Percentiles rank a stretch among this genome's conserved stretches.
Evolutionary conservation across 768 basidiomycete species (phyloP).

Genomic region (Porphyrellus cyaneotinctus): DNA sequence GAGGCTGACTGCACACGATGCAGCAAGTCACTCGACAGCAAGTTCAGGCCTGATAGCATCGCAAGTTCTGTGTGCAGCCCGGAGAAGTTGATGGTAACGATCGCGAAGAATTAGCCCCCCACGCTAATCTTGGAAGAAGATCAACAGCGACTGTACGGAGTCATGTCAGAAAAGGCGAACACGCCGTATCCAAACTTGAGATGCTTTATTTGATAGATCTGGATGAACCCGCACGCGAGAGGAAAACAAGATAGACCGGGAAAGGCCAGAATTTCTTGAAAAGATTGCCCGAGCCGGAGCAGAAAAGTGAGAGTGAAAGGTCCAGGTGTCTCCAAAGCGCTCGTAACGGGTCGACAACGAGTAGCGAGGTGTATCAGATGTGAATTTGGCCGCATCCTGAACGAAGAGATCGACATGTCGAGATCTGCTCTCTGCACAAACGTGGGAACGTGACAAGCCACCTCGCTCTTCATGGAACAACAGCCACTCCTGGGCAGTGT

Average conservation of each 20-base stretch:
- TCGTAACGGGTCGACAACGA: background rate
- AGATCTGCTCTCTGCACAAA: background rate
- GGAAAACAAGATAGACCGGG: background rate
- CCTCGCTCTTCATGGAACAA: slow-evolving; percentile 24
- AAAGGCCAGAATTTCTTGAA: background rate
- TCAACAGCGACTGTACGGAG: slow-evolving; percentile 9
- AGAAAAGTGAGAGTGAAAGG: no score
- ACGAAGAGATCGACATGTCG: background rate
- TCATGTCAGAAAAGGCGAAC: background rate
- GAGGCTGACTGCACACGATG: background rate
- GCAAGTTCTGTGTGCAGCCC: background rate
- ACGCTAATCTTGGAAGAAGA: slow-evolving; percentile 10
- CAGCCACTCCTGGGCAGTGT: slow-evolving; percentile 46
- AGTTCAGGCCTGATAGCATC: background rate
- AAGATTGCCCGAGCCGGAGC: no score
- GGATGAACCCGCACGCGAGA: background rate
- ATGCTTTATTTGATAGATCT: background rate
- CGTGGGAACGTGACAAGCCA: background rate
- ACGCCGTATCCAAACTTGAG: background rate
- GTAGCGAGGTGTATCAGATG: background rate
- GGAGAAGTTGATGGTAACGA: slow-evolving; percentile 11
- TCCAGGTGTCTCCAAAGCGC: background rate
- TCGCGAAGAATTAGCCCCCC: slow-evolving; percentile 10
- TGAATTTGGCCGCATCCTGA: background rate
- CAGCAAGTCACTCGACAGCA: slow-evolving; percentile 4